Evolutionary conservation across 2,329 filamentous ascomycete genomes (phyloP), one percentile per base, ranked within the genome.

Genomic region (Alternaria atra): DNA sequence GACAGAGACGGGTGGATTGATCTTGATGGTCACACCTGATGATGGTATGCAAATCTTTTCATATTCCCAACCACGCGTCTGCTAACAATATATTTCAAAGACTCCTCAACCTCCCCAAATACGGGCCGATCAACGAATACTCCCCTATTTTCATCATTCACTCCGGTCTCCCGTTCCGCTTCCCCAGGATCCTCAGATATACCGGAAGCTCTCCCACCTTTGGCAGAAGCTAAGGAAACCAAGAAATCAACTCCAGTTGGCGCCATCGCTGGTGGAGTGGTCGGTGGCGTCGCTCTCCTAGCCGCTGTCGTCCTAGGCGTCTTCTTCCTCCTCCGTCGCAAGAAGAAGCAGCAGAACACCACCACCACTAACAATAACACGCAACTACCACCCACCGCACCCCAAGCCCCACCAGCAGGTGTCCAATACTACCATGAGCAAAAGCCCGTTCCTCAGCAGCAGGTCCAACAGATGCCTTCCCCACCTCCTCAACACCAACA

Each of bases 211-310:
- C 25, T 40, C 9, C 34, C 58, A 34, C 39, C 58, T 20, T 35
- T 46, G 12, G 29, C 46, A 15, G 43, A 42, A 1, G 20, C 17
- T 7, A 23, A 34, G 7, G 17, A 46, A 8, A 44, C 50, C 8
- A 52, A 61, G 34, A 46, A 32, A 13, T 55, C 57, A 50, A 61
- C 57, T 1, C 52, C 64, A 43, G 37, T 69, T 30, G 68, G 63
- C 35, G 61, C 68, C 12, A 69, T 71, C 30, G 63, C 64, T 15
- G 68, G 68, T 17, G 67, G 67, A 37, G 67, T 67, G 8, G 42
- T 71, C 25, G 68, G 68, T 17, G 68, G 67, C 17, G 35, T 70
- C 25, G 65, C 51, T 6, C 61, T 53, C n/a, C 52, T 69, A 23
- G 65, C 37, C 37, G 62, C 50, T 25, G 46, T 63, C 39, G 52